These are phyloP conservation scores for Hemileccinum rubropunctum DNA, from an alignment of 768 basidiomycete species.

Conservation along the genomic window DNA sequence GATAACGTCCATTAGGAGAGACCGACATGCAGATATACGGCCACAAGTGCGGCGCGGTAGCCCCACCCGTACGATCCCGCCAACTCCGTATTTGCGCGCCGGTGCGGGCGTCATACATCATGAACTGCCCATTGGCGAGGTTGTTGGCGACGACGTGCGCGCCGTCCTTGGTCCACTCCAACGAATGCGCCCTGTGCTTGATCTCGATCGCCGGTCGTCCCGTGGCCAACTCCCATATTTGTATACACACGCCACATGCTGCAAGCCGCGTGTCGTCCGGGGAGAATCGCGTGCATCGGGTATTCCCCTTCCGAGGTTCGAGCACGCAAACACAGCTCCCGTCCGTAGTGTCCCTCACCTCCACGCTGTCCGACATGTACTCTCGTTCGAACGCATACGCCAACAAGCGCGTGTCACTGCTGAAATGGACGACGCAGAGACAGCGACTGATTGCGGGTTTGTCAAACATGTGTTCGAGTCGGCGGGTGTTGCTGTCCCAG, in stretches of 20 bases:
- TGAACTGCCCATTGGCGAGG: constrained; percentile 23
- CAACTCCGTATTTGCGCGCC: constrained; percentile 20
- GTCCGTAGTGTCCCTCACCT: constrained; percentile 14
- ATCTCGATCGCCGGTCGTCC: constrained; percentile 22
- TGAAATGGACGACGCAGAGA: constrained; percentile 23
- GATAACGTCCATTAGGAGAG: constrained; percentile 14
- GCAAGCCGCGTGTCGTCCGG: constrained; percentile 23
- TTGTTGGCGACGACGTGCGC: constrained; percentile 18
- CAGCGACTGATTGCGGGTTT: constrained; percentile 22
- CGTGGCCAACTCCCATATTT: constrained; percentile 20
- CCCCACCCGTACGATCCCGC: constrained; percentile 10
- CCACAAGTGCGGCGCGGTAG: constrained; percentile 13
- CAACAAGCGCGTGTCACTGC: constrained; percentile 16
- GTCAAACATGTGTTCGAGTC: constrained; percentile 24
- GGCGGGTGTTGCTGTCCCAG: constrained; percentile 21
- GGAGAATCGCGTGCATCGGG: constrained; percentile 25
- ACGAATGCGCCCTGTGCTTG: constrained; percentile 24
- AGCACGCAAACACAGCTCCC: constrained; percentile 16
- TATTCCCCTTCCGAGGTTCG: constrained; percentile 23
- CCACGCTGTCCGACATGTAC: constrained; percentile 25
- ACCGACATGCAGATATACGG: constrained; percentile 24
- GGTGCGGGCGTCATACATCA: constrained; percentile 19
- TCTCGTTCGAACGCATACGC: constrained; percentile 23
- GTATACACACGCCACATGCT: constrained; percentile 23
- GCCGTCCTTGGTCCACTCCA: constrained; percentile 26